Evolutionary conservation across 2,329 filamentous ascomycete species (phyloP).

Genomic region (Mollisia scopiformis): DNA sequence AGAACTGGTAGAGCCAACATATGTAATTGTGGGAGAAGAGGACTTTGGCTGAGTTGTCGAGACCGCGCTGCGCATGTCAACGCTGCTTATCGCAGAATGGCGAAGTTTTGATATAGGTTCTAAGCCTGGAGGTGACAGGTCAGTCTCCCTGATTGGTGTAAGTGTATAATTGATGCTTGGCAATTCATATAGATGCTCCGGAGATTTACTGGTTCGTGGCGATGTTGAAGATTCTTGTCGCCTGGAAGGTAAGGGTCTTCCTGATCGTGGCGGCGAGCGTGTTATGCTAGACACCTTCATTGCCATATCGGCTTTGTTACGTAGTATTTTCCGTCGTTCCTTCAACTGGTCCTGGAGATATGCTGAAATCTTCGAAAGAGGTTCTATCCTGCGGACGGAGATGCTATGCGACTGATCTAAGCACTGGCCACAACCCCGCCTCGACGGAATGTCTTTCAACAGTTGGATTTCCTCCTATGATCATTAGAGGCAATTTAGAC

Average conservation of each 20-base stretch:
- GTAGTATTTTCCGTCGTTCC: background rate
- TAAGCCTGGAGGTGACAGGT: background rate
- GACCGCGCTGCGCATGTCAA: background rate
- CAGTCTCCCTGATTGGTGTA: background rate
- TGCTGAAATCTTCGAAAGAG: conserved; percentile 4
- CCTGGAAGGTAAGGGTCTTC: background rate
- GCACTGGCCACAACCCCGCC: conserved; percentile 9
- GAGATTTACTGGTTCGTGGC: background rate
- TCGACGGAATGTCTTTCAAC: conserved; percentile 6
- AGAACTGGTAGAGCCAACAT: background rate
- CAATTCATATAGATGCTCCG: background rate
- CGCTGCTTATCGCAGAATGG: background rate
- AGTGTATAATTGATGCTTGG: background rate
- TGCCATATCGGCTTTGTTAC: background rate
- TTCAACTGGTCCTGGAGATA: conserved; percentile 5
- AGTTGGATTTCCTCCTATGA: background rate
- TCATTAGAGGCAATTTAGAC: background rate
- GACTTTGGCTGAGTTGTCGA: conserved; percentile 1
- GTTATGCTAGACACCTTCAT: background rate
- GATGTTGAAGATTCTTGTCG: background rate
- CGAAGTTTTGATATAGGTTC: background rate
- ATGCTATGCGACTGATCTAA: background rate
- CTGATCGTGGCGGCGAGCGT: background rate
- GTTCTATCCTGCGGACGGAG: conserved; percentile 14
- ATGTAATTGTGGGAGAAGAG: conserved; percentile 6